phyloP scores from a whole-genome alignment of 192 early-diverging fungal species.

The Irineochytrium annulatum region DNA sequence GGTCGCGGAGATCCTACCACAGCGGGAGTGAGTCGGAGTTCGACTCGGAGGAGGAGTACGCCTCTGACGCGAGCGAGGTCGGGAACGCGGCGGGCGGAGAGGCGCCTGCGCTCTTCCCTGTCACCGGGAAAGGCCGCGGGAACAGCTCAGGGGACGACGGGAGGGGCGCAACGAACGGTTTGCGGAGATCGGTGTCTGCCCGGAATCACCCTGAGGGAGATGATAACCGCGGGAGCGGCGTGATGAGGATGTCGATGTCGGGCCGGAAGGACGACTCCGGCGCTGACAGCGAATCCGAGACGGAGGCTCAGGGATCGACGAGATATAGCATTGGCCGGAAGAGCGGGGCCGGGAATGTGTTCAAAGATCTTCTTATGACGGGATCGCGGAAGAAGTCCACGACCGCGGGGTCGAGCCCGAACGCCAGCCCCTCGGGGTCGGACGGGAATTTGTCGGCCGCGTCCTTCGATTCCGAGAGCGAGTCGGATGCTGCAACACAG shows the following conservation, averaged over 20 bases:
- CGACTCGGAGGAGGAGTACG: constrained; percentile 14
- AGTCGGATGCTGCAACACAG: constrained; percentile 1
- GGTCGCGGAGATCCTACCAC: constrained; percentile 28
- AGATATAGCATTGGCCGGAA: not conserved
- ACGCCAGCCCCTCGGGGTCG: constrained; percentile 1
- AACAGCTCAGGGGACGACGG: too few species aligned
- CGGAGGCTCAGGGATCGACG: not conserved
- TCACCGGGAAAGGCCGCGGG: not conserved
- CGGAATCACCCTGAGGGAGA: too few species aligned
- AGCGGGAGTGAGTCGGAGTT: constrained; percentile 31
- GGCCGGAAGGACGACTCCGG: not conserved
- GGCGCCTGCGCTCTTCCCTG: not conserved
- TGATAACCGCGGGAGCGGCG: not conserved
- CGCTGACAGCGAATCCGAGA: constrained; percentile 1
- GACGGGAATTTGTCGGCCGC: constrained; percentile 3
- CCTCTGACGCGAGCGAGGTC: constrained; percentile 8
- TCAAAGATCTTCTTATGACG: not conserved
- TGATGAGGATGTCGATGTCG: not conserved
- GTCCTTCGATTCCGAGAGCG: constrained; percentile 10
- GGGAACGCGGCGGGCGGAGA: not conserved
- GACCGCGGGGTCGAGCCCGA: not conserved
- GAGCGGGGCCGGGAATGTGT: not conserved
- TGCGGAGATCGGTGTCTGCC: not conserved
- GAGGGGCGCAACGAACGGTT: too few species aligned
- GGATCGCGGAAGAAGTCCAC: not conserved